Evolutionary conservation across 768 basidiomycete genomes (phyloP).

Genomic region (Wakefieldia striispora): DNA sequence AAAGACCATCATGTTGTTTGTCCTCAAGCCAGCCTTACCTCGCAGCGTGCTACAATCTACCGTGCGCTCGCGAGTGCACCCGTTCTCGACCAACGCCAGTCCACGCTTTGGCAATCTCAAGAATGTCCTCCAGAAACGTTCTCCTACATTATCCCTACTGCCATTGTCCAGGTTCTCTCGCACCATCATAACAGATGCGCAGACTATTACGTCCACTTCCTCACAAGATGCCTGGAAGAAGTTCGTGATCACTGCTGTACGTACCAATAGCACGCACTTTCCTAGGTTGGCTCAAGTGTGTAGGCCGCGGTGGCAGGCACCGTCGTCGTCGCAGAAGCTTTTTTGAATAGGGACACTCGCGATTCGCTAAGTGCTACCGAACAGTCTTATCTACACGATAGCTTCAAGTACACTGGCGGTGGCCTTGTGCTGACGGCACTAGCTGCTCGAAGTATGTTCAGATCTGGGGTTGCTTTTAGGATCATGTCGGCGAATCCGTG

Average conservation of each 20-base stretch:
- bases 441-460: constrained; percentile 78
- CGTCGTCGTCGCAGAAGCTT: constrained; percentile 57
- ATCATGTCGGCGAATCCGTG: constrained; percentile 86
- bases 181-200: constrained; percentile 48
- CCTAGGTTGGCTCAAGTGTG: constrained; percentile 1
- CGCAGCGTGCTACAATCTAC: constrained; percentile 23
- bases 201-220: constrained; percentile 35
- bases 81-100: constrained; percentile 23
- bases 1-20: constrained; percentile 17
- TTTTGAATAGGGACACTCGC: constrained; percentile 78
- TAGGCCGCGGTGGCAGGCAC: constrained; percentile 74
- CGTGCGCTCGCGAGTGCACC: constrained; percentile 15
- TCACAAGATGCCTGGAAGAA: constrained; percentile 47
- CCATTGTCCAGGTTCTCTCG: constrained; percentile 37
- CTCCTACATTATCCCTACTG: constrained; percentile 19
- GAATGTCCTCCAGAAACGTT: constrained; percentile 30
- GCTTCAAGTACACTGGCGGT: constrained; percentile 80
- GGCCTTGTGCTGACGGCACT: constrained; percentile 76
- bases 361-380: constrained; percentile 62
- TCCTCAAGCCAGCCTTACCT: constrained; percentile 15
- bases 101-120: constrained; percentile 14
- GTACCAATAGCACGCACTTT: constrained; percentile 4
- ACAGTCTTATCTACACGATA: constrained; percentile 68
- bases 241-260: constrained; percentile 54
- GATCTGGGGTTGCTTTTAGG: constrained; percentile 61